Base-by-base conservation (phyloP, 2,329 filamentous ascomycete genomes). In the Diplodia corticola region DNA sequence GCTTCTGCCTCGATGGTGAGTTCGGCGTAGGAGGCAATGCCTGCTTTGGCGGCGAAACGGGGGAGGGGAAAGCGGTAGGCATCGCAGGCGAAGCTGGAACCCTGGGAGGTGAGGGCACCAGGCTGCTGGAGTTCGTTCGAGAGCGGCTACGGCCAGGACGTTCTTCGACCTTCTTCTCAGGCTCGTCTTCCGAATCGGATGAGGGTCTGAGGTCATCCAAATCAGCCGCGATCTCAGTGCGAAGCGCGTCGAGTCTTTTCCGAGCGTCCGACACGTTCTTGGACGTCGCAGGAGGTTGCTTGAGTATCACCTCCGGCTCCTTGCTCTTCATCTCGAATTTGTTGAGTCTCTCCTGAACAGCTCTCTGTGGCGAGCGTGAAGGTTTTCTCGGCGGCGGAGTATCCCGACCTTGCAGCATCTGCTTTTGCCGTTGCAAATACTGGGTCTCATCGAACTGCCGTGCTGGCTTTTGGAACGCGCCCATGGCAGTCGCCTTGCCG, bases 371-470 rank as follows among this genome's bases (percentile, higher is more conserved):
- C 61, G 60, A 63, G 20, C 46, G 60, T 12, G 60, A 63, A 4
- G 46, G 60, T 13, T 40, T 51, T 15, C 28, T 63, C 46, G 72
- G 63, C 2, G 80, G 77, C 37, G 89, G 86, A 0, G 86, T 87
- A 65, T 90, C 89, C 28, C 89, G 86, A 30, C 89, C 91, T 72
- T 91, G 86, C 69, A 94, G 91, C 75, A 97, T 86, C 75, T 93
- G 91, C 55, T 91, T 81, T 73, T 96, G 91, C 51, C 92, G 87
- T 73, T 96, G 90, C 5, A 91, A 86, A 72, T 92, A 97, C 73
- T 92, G 91, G 22, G 89, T 87, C 73, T 97, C 93, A 72, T 96
- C 92, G 71, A 95, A 97, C 7, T 88, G 86, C 60, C 89, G 86
- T 1, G 82, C 80, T 1, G 93, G 91, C 73, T 92, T 92, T 69